Evolutionary conservation across 2,329 filamentous ascomycete species (phyloP).

Genomic region (Pseudocercospora cruenta): DNA sequence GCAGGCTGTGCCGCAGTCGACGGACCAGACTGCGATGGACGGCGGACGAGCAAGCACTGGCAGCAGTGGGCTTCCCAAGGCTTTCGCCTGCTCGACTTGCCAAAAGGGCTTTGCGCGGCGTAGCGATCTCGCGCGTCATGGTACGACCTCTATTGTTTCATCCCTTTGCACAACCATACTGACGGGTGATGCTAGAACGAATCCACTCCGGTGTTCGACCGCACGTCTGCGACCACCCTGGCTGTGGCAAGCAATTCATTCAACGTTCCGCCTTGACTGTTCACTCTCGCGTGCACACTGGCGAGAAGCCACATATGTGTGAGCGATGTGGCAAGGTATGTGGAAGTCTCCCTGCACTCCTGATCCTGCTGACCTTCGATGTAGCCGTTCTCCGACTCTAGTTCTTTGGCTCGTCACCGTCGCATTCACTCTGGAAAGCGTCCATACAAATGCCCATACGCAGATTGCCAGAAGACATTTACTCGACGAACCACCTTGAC

Average conservation of each 20-base stretch:
- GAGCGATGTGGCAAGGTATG: conserved; percentile 93
- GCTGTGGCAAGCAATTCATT: conserved; percentile 95
- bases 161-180: conserved; percentile 15
- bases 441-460: conserved; percentile 96
- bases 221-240: conserved; percentile 86
- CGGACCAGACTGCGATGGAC: conserved; percentile 40
- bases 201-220: conserved; percentile 92
- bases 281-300: conserved; percentile 92
- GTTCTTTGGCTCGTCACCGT: conserved; percentile 88
- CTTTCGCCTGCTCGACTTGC: conserved; percentile 88
- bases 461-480: conserved; percentile 98
- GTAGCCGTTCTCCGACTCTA: conserved; percentile 94
- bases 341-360: background rate
- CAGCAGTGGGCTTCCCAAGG: conserved; percentile 64
- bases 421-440: conserved; percentile 94
- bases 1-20: conserved; percentile 35
- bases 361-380: conserved; percentile 33
- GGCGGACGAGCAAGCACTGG: conserved; percentile 43
- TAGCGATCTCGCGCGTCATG: conserved; percentile 92
- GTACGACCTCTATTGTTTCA: conserved; percentile 57
- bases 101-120: conserved; percentile 88
- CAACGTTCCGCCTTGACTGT: conserved; percentile 95
- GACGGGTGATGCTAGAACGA: conserved; percentile 66
- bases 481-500: conserved; percentile 93
- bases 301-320: conserved; percentile 98